Evolutionary conservation across 805 yeast species (phyloP).

Genomic region (Candida arabinofermentans): DNA sequence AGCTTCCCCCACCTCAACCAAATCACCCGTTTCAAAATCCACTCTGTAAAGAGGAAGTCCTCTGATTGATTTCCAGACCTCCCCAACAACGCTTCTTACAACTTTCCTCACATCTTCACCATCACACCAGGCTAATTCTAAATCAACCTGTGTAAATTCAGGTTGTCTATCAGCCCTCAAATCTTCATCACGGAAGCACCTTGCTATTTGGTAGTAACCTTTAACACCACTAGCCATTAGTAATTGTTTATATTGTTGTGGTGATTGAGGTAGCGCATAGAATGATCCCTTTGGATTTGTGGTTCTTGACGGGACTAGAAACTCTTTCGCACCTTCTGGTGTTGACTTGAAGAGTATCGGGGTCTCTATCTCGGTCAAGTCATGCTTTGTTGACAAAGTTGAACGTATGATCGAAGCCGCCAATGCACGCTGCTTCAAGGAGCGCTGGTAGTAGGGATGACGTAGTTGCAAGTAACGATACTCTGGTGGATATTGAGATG

Average conservation of each 20-base stretch:
- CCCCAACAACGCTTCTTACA: constrained; percentile 53
- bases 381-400: constrained; percentile 30
- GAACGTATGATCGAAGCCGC: constrained; percentile 43
- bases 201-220: constrained; percentile 85
- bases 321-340: constrained; percentile 97
- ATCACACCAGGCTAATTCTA: constrained; percentile 85
- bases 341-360: constrained; percentile 92
- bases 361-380: constrained; percentile 84
- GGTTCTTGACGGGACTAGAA: constrained; percentile 84
- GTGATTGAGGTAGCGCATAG: constrained; percentile 95
- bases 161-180: constrained; percentile 94
- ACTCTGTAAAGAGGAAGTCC: constrained; percentile 36
- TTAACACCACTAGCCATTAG: constrained; percentile 92
- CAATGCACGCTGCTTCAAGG: constrained; percentile 52
- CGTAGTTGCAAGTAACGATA: constrained; percentile 80
- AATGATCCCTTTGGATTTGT: constrained; percentile 36
- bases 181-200: constrained; percentile 95
- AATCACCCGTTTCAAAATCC: constrained; percentile 25
- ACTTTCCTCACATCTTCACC: constrained; percentile 62
- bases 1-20: constrained; percentile 25
- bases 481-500: constrained; percentile 69
- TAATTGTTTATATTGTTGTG: constrained; percentile 94
- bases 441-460: constrained; percentile 48
- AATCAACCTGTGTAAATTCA: constrained; percentile 94
- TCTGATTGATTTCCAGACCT: constrained; percentile 52